Base-by-base conservation (phyloP, 1,284 basidiomycete genomes). In the Quambalaria eucalypti region DNA sequence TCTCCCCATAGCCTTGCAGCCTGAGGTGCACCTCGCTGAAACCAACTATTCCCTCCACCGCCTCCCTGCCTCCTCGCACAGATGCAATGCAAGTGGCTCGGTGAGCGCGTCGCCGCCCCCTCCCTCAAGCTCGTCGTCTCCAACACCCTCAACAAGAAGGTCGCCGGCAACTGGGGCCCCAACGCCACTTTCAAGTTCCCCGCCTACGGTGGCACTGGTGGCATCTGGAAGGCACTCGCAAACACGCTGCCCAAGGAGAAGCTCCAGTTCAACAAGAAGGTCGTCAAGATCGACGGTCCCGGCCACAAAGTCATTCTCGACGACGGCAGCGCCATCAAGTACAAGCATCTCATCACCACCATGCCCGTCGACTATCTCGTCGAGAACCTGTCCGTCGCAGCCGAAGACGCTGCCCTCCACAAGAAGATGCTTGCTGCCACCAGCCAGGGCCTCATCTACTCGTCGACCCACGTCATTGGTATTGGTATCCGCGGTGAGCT, bases 71-170 rank as follows among this genome's bases (percentile, higher is more conserved):
- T n/a, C n/a, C n/a, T n/a, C n/a, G n/a, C n/a, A n/a, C n/a, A n/a
- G 77, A 81, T 81, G 80, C 80, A 81, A 76, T 81, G 80, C 72
- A 78, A 79, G 69, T 81, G 80, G 80, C 76, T 81, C 48, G 80
- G 80, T 19, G 80, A 81, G 71, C 78, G 80, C 59, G 80, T 81
- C 25, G 80, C 80, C 2, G 80, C 80, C 10, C 80, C 80, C 19
- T 76, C 75, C 29, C 76, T 80, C 64, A 79, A 80, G 71, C 69
- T 77, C 21, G 79, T 79, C 57, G 76, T 81, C 44, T 73, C 74
- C 57, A 81, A 81, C 73, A 78, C 78, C 16, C 68, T 81, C 40
- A 78, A 79, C 64, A 78, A 79, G 66, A 78, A 80, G 67, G 72
- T 76, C 2, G 80, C 80, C 12, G 79, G 78, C 39, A 80, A 79